These are phyloP conservation scores for Babesia sp. DNA, from an alignment of 169 alveolate genomes.

Conservation along the genomic window DNA sequence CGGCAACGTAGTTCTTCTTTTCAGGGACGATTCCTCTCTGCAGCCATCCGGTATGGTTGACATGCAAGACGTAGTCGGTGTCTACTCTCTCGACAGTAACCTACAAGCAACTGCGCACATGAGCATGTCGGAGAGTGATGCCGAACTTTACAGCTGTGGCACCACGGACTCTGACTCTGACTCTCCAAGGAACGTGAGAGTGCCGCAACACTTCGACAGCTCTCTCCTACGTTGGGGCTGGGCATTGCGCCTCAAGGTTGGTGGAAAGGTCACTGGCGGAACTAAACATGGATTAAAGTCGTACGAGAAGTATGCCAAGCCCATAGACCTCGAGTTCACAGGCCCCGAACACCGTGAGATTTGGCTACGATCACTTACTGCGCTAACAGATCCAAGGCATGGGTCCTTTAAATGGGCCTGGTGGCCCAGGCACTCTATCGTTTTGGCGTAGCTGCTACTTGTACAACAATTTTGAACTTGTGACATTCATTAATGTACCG, in stretches of 20 bases:
- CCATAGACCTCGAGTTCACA: conserved; percentile 46
- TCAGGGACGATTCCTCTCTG: conserved; percentile 51
- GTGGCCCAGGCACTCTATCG: conserved; percentile 53
- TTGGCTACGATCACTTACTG: conserved; percentile 40
- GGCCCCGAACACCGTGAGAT: conserved; percentile 55
- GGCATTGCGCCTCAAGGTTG: conserved; percentile 37
- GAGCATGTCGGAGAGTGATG: conserved; percentile 14
- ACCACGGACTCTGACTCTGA: conserved; percentile 19
- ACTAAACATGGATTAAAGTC: background rate
- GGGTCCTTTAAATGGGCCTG: background rate
- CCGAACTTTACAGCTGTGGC: conserved; percentile 35
- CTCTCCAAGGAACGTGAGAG: background rate
- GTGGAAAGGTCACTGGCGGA: background rate
- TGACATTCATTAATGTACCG: no score
- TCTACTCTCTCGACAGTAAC: background rate
- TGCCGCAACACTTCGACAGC: background rate
- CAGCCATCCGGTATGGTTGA: conserved; percentile 60
- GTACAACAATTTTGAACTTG: background rate
- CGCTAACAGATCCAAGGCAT: background rate
- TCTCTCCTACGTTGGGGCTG: conserved; percentile 50
- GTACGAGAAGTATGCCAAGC: background rate
- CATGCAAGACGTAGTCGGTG: conserved; percentile 7
- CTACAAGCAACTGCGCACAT: background rate
- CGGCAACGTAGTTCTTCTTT: conserved; percentile 35
- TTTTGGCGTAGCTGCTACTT: background rate